Conservation (phyloP, 768 basidiomycete species). For the Chalciporus piperatus region DNA sequence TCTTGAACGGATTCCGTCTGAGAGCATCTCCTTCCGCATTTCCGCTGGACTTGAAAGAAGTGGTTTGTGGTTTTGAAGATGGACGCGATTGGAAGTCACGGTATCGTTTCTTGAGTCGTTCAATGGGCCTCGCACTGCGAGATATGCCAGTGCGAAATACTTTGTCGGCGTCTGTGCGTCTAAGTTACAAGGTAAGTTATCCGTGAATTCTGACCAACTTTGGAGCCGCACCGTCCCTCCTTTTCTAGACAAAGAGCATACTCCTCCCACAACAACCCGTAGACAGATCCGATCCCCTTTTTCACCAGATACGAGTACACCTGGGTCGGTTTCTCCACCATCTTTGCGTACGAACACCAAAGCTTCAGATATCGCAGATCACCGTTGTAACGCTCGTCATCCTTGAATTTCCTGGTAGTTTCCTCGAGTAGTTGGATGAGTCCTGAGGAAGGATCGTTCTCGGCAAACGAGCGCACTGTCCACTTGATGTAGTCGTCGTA, state of each 20-base stretch:
- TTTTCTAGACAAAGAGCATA: constrained; percentile 80
- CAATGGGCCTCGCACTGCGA: constrained; percentile 76
- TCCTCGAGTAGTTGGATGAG: constrained; percentile 81
- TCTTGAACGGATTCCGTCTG: constrained; percentile 38
- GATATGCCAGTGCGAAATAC: constrained; percentile 82
- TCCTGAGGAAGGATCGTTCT: constrained; percentile 65
- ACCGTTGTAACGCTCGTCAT: constrained; percentile 79
- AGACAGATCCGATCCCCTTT: constrained; percentile 71
- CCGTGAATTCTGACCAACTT: constrained; percentile 1
- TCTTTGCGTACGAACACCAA: constrained; percentile 85
- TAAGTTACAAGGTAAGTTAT: constrained; percentile 30
- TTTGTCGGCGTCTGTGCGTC: constrained; percentile 73
- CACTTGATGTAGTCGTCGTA: constrained; percentile 89
- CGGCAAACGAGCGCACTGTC: constrained; percentile 78
- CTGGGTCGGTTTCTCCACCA: constrained; percentile 66
- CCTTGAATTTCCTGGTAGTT: constrained; percentile 75
- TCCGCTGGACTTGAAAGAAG: constrained; percentile 26
- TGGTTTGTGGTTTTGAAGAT: constrained; percentile 25
- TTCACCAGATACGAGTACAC: constrained; percentile 73
- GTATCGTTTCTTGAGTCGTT: constrained; percentile 79
- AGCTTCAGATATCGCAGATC: constrained; percentile 90
- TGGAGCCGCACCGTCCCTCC: constrained; percentile 61
- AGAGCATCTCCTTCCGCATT: constrained; percentile 27
- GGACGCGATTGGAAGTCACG: constrained; percentile 69
- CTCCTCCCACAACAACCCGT: constrained; percentile 85